Conservation (phyloP, 495 filamentous ascomycete genomes). For the Melanomma pulvis-pyrius region DNA sequence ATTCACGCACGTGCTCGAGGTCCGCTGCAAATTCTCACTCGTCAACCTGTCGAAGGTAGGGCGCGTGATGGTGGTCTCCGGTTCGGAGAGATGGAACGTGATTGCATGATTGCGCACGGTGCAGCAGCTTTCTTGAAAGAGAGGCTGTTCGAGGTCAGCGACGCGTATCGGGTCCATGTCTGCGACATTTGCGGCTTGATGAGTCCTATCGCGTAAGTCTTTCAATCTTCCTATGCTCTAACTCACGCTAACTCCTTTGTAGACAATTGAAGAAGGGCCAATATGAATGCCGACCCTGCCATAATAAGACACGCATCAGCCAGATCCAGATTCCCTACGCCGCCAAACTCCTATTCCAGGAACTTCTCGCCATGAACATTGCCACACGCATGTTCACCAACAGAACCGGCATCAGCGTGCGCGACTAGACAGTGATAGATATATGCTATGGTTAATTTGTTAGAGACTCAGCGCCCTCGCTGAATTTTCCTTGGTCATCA, state of each 20-base stretch:
- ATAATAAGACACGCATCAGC: conserved; percentile 97
- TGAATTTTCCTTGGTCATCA: background rate
- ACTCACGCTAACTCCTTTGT: conserved; percentile 37
- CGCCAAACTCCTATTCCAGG: conserved; percentile 97
- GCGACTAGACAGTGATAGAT: conserved; percentile 40
- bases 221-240: background rate
- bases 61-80: conserved; percentile 96
- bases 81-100: conserved; percentile 99
- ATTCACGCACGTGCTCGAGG: conserved; percentile 96
- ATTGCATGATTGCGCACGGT: conserved; percentile 99
- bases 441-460: background rate
- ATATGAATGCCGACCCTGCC: conserved; percentile 95
- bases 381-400: conserved; percentile 95
- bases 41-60: conserved; percentile 98
- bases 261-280: conserved; percentile 94
- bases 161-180: conserved; percentile 97
- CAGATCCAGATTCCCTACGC: conserved; percentile 98
- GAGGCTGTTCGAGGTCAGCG: conserved; percentile 92
- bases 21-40: conserved; percentile 93
- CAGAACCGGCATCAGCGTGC: conserved; percentile 70
- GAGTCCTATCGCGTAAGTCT: conserved; percentile 96
- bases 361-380: conserved; percentile 97
- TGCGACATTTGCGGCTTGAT: conserved; percentile 99
- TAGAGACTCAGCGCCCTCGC: background rate
- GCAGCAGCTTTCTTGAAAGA: conserved; percentile 97